phyloP scores from a whole-genome alignment of 257 asterid species.

The Nicotiana noctiflora region DNA sequence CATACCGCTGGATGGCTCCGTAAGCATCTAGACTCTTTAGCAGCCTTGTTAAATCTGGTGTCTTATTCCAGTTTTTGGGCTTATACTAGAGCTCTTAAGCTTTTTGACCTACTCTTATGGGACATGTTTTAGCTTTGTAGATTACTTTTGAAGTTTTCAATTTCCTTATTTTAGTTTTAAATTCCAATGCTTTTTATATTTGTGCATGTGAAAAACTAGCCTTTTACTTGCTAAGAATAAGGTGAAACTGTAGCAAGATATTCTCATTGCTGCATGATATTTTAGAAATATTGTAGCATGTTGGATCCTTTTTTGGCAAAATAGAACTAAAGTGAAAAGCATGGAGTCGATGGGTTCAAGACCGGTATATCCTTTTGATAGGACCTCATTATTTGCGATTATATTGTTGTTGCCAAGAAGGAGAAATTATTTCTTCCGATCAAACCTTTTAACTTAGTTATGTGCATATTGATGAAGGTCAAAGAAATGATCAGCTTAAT shows the following conservation, averaged over 20 bases:
- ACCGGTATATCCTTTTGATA: not conserved
- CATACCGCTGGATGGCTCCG: constrained; percentile 99
- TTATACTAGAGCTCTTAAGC: not conserved
- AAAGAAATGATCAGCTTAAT: not conserved
- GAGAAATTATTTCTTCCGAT: not conserved
- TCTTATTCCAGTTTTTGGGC: not conserved
- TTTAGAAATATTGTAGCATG: not conserved
- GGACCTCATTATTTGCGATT: not conserved
- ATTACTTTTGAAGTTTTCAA: not conserved
- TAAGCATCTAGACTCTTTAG: constrained; percentile 35
- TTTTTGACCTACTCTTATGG: not conserved
- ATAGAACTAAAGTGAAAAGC: not conserved
- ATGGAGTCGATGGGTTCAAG: not conserved
- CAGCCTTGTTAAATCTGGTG: not conserved
- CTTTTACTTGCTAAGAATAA: not conserved
- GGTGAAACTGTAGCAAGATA: not conserved
- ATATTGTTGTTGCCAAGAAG: not conserved
- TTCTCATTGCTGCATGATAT: not conserved
- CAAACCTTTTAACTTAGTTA: not conserved
- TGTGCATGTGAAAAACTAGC: not conserved
- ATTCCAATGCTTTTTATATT: not conserved
- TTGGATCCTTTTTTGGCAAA: not conserved
- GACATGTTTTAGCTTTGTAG: not conserved
- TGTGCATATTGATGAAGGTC: not conserved
- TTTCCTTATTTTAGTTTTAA: not conserved